Conservation (phyloP, 176 grass and related monocot species). For the Eleusine indica region DNA sequence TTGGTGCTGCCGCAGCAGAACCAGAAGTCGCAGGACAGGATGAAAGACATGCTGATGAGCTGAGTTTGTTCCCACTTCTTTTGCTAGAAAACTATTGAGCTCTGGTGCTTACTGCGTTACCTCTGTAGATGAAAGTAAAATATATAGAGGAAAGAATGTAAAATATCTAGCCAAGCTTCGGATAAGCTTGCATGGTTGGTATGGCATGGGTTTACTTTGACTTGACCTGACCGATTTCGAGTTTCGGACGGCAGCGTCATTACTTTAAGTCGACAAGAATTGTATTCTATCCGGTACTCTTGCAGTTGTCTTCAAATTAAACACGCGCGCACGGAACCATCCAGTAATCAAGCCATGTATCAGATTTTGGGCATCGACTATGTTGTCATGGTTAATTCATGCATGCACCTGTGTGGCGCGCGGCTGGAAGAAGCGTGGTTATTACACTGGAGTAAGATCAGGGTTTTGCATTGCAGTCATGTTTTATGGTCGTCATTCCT, state of each 20-base stretch:
- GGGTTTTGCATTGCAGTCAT: too few species aligned
- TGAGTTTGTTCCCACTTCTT: too few species aligned
- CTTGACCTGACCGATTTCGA: background rate
- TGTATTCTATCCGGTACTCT: background rate
- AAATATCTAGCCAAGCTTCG: background rate
- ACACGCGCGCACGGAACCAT: background rate
- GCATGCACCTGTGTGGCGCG: too few species aligned
- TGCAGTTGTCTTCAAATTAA: background rate
- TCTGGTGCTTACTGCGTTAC: background rate
- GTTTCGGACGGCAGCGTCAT: too few species aligned
- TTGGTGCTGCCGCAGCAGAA: background rate
- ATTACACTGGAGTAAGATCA: too few species aligned
- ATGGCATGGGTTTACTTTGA: background rate
- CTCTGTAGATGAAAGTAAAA: background rate
- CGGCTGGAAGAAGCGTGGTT: too few species aligned
- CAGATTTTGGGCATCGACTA: too few species aligned
- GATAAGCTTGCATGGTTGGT: background rate
- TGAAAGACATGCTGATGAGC: background rate
- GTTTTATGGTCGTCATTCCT: too few species aligned
- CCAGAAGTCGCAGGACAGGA: slow-evolving; percentile 16
- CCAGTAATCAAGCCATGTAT: too few species aligned
- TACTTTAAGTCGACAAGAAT: background rate
- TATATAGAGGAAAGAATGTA: background rate
- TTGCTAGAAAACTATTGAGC: background rate
- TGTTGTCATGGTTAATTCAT: too few species aligned